Evolutionary conservation across 768 basidiomycete species (phyloP).

Genomic region (Boletus barrowsii): DNA sequence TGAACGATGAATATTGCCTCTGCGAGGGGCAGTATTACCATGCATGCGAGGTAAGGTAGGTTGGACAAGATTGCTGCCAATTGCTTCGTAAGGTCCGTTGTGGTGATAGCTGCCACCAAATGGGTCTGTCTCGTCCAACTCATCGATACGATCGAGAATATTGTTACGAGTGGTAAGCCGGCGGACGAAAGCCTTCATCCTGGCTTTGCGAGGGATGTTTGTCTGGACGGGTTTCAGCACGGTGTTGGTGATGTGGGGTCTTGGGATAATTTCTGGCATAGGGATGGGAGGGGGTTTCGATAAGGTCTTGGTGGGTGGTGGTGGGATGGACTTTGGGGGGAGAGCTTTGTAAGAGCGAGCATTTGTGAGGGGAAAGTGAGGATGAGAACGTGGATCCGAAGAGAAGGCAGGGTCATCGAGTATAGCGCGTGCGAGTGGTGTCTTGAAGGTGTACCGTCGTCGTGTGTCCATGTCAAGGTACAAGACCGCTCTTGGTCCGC

Average conservation of each 20-base stretch:
- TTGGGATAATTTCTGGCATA: neutral
- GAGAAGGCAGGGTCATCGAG: constrained; percentile 61
- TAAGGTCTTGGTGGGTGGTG: neutral
- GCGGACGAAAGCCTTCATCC: constrained; percentile 28
- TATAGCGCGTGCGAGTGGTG: constrained; percentile 15
- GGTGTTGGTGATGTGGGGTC: neutral
- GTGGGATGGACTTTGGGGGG: constrained; percentile 13
- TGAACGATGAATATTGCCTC: neutral
- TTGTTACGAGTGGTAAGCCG: constrained; percentile 23
- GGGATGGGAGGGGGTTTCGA: neutral
- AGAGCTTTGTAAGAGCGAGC: constrained; percentile 16
- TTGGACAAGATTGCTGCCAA: constrained; percentile 26
- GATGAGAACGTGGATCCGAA: constrained; percentile 50
- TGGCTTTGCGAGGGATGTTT: constrained; percentile 11
- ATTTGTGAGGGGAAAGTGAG: constrained; percentile 31
- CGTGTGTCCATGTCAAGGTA: neutral
- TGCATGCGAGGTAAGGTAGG: constrained; percentile 9
- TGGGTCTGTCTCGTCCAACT: constrained; percentile 74
- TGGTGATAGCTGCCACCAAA: constrained; percentile 65
- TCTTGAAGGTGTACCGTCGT: neutral
- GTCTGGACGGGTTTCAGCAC: neutral
- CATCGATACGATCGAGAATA: constrained; percentile 67
- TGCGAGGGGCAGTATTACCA: neutral
- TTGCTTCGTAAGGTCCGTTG: constrained; percentile 71
- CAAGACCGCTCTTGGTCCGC: too few relatives aligned